Conservation (phyloP, 495 filamentous ascomycete species). For the Xylaria intraflava region DNA sequence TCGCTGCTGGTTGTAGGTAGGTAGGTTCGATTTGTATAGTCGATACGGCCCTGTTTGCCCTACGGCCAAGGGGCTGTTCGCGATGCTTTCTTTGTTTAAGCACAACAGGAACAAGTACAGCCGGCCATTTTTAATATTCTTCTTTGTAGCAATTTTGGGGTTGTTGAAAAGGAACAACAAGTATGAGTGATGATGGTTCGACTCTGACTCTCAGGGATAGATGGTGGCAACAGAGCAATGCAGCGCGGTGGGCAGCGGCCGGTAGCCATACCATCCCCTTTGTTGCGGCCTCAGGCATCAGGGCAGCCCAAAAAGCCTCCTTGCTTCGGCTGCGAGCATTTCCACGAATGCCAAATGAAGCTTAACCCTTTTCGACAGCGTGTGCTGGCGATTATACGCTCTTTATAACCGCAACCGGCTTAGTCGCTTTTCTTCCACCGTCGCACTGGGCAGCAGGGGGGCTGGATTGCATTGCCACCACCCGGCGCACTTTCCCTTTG, state of each 20-base stretch:
- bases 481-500: background rate
- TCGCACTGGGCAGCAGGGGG: background rate
- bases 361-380: conserved; percentile 1
- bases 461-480: conserved; percentile 1
- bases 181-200: background rate
- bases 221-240: background rate
- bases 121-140: conserved; percentile 4
- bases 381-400: background rate
- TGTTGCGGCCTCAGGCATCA: conserved; percentile 7
- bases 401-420: background rate
- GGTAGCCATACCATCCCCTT: conserved; percentile 6
- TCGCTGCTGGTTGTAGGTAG: too few species aligned
- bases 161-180: too few species aligned
- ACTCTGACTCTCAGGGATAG: background rate
- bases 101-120: background rate
- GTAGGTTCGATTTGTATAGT: too few species aligned
- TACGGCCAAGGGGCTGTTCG: too few species aligned
- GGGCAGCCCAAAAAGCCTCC: background rate
- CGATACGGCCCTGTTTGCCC: too few species aligned
- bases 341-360: background rate
- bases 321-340: conserved; percentile 4
- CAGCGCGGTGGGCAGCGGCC: conserved; percentile 1
- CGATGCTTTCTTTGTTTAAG: conserved; percentile 1
- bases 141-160: too few species aligned
- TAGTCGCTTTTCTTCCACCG: background rate